Evolutionary conservation across 1,284 basidiomycete species (phyloP).

Genomic region (Sphaerobolus stellatus): DNA sequence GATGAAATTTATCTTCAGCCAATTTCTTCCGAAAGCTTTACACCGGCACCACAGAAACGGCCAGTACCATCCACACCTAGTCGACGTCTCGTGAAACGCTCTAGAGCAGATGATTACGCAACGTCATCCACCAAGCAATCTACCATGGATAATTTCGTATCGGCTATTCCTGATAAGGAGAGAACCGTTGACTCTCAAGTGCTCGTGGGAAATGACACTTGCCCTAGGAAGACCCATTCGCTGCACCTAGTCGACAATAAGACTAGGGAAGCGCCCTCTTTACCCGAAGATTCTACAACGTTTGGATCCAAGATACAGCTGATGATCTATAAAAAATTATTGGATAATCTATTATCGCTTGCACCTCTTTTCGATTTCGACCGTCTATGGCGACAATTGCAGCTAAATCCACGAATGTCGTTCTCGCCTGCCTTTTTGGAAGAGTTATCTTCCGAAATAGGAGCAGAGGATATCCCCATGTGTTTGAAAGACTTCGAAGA

Average conservation of each 20-base stretch:
- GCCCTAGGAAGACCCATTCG: slow-evolving; percentile 24
- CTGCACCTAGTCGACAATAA: slow-evolving; percentile 75
- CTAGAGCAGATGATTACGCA: background rate
- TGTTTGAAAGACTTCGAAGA: slow-evolving; percentile 28
- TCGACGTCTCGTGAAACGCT: slow-evolving; percentile 26
- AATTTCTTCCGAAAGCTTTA: slow-evolving; percentile 11
- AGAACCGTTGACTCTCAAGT: background rate
- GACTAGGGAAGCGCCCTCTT: slow-evolving; percentile 52
- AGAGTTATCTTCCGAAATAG: slow-evolving; percentile 45
- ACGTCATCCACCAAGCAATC: slow-evolving; percentile 11
- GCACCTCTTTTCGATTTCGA: slow-evolving; percentile 51
- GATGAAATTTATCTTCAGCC: slow-evolving; percentile 49
- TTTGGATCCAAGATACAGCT: slow-evolving; percentile 72
- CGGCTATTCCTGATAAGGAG: slow-evolving; percentile 20
- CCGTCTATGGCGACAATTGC: slow-evolving; percentile 52
- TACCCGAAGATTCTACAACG: slow-evolving; percentile 66
- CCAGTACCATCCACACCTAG: slow-evolving; percentile 18
- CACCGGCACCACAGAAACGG: slow-evolving; percentile 15
- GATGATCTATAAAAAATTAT: slow-evolving; percentile 79
- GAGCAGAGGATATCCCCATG: slow-evolving; percentile 29
- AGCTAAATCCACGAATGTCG: slow-evolving; percentile 41
- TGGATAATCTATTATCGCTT: slow-evolving; percentile 51
- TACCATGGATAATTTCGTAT: slow-evolving; percentile 27
- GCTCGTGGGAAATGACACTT: slow-evolving; percentile 2
- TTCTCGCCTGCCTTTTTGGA: slow-evolving; percentile 60